These are phyloP conservation scores for Botrytis aclada DNA, from an alignment of 2,329 filamentous ascomycete genomes.

Conservation along the genomic window DNA sequence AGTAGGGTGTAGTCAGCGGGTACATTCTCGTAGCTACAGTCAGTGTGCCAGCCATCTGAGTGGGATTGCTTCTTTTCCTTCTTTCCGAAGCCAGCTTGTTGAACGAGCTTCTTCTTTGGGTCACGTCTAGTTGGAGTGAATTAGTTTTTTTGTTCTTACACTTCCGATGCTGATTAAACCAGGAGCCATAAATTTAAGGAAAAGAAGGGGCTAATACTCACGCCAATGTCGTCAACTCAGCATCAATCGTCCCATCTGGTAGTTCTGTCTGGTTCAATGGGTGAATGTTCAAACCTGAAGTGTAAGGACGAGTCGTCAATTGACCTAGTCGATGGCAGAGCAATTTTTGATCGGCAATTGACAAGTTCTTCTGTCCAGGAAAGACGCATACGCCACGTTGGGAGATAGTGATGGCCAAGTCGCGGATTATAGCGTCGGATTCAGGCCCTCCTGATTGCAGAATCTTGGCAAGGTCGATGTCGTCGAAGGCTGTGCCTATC, in stretches of 20 bases:
- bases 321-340: slow-evolving; percentile 55
- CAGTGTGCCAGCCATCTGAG: slow-evolving; percentile 46
- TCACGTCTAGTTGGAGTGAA: neutral
- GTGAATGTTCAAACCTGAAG: slow-evolving; percentile 52
- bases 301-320: slow-evolving; percentile 54
- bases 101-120: slow-evolving; percentile 12
- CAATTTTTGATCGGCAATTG: slow-evolving; percentile 44
- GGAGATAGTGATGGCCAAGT: slow-evolving; percentile 51
- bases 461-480: slow-evolving; percentile 59
- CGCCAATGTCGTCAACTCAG: neutral
- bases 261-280: slow-evolving; percentile 41
- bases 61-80: slow-evolving; percentile 20
- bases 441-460: slow-evolving; percentile 52
- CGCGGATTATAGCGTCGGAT: slow-evolving; percentile 59
- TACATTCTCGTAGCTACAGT: slow-evolving; percentile 47
- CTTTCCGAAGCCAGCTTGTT: neutral
- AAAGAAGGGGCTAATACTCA: neutral
- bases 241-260: slow-evolving; percentile 4
- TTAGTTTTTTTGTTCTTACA: slow-evolving; percentile 1
- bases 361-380: slow-evolving; percentile 48
- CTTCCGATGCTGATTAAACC: neutral
- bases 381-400: slow-evolving; percentile 50
- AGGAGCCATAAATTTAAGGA: neutral
- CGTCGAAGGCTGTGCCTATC: slow-evolving; percentile 59
- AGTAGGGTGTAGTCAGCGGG: slow-evolving; percentile 52